Evolutionary conservation across 768 basidiomycete species (phyloP), one percentile per base, ranked within the genome.

Genomic region (Russula sp.): DNA sequence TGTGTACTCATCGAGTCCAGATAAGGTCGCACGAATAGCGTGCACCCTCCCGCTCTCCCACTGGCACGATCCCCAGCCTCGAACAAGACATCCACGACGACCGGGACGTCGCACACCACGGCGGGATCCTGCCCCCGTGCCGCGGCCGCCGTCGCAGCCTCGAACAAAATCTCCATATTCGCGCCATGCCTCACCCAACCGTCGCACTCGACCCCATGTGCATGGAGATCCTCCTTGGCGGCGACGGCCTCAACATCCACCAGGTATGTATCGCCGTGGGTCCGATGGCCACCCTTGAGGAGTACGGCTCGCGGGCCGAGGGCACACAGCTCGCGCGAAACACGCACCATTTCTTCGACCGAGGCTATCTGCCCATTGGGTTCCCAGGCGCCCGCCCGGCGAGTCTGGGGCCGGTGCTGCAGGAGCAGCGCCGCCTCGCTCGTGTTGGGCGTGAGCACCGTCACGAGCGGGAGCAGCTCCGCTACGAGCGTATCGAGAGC

Each of bases 281-380:
- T 71, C 13, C 91, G 67, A 69, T 97, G 94, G 0, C 94, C 94
- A 2, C 94, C 94, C 70, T 96, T 98, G 58, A 97, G 72, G 11
- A 96, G 76, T 0, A 92, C 85, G 1, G 83, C 83, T 2, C 73
- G 70, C 0, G 80, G 73, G 0, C 85, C 85, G 8, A 80, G 72
- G 0, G 60, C 67, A 3, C 81, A 71, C 5, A 93, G 74, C 38
- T 75, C 72, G 36, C 72, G 71, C 0, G 84, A 83, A 2, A 84
- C 85, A 6, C 56, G 55, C 22, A 88, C 65, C 87, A 93, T 86
- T 58, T 83, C 84, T 20, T 74, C 73, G 8, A 93, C 69, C 4
- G 72, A 77, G 0, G 65, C 1, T 46, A 32, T 32, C 14, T 7
- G 13, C 42, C 18, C 11, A 2, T 29, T 41, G n/a, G 6, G n/a